Evolutionary conservation across 441 rosid species (phyloP), one percentile per base, ranked within the genome.

Genomic region (Biscutella laevigata): DNA sequence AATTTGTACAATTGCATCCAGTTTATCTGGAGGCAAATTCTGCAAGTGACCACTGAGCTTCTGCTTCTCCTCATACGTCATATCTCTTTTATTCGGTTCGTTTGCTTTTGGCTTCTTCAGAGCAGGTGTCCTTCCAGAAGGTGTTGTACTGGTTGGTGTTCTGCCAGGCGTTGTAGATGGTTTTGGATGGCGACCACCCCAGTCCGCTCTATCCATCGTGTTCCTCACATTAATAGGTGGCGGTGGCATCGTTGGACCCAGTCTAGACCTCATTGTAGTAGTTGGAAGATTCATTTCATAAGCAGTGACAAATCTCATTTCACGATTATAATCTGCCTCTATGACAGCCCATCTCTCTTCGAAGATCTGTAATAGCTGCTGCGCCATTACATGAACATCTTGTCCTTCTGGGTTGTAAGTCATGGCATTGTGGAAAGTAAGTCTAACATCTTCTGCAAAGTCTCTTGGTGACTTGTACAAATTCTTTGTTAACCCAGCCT

Each of bases 21-120:
- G 77, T 78, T 88, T 88, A 72, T 88, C 99, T 14, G 88, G 66
- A 32, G 99, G 99, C 68, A 92, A 62, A 72, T 77, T 79, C 77
- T 82, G 95, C 59, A 92, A 88, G 44, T 78, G 86, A 20, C 81
- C 81, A 62, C 99, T 92, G 43, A 92, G 95, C 71, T 82, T 92
- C 75, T 84, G 95, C 70, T 94, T 94, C 83, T 94, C 99, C 15
- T 94, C 97, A 53, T 77, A 88, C 10, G 99, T 84, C 99, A 94
- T 94, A 57, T 94, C 99, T 74, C 99, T 81, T 77, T 94, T 94
- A 44, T 88, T 69, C 9, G 71, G 89, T 72, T 94, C 99, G 68
- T 81, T 94, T 16, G 97, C 99, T 77, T 89, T 94, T 3, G 99
- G 99, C 74, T 94, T 94, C 75, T 78, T 92, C 14, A 83, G 86